Conservation (phyloP, 345 rosid species). For the Aquilaria yunnanensis region DNA sequence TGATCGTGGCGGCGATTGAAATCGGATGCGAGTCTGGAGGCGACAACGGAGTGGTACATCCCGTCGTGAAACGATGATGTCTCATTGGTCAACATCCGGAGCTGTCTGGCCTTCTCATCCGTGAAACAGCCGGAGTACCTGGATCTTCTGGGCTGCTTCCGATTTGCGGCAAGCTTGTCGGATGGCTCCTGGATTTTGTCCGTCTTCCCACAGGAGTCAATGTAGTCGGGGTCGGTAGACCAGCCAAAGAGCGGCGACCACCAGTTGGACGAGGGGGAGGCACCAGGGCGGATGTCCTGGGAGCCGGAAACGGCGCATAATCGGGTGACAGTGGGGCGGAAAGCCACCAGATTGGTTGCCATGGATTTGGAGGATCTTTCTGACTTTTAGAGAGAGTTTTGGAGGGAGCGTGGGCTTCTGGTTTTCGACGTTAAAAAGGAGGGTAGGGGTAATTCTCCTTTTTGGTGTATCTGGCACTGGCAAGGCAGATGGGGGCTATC, state of each 20-base stretch:
- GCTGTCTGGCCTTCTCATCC: conserved; percentile 57
- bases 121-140: conserved; percentile 44
- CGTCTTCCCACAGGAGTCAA: conserved; percentile 17
- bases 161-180: neutral
- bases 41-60: conserved; percentile 77
- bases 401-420: neutral
- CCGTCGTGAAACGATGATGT: conserved; percentile 44
- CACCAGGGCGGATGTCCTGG: conserved; percentile 9
- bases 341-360: conserved; percentile 34
- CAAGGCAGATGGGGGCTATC: neutral
- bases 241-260: conserved; percentile 53
- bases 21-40: conserved; percentile 52
- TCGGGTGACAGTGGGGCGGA: conserved; percentile 13
- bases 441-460: neutral
- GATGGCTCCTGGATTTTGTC: neutral
- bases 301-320: conserved; percentile 16
- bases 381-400: neutral
- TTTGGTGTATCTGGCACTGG: neutral
- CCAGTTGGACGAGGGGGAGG: conserved; percentile 30
- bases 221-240: conserved; percentile 53
- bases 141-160: conserved; percentile 9
- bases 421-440: neutral
- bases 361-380: conserved; percentile 8
- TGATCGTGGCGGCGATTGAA: conserved; percentile 26
- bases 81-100: conserved; percentile 44